phyloP scores from a whole-genome alignment of 2,329 filamentous ascomycete genomes.

The Fusarium albosuccineum region DNA sequence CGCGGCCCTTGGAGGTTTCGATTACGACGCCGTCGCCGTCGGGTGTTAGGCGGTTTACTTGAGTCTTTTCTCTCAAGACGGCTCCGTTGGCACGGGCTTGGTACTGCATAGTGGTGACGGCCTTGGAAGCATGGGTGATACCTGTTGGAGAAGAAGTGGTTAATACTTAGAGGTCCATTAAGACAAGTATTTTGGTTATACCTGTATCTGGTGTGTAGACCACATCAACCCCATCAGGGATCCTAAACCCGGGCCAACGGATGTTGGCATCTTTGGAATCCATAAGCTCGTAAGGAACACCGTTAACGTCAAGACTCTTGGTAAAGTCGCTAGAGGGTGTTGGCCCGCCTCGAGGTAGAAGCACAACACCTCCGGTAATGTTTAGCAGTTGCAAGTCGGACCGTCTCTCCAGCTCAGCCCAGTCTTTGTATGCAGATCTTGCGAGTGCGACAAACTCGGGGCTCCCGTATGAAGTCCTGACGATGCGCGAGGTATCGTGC shows the following conservation, averaged over 20 bases:
- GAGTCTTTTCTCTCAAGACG: slow-evolving; percentile 23
- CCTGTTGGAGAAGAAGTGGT: too few species aligned
- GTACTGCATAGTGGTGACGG: slow-evolving; percentile 29
- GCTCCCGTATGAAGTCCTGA: slow-evolving; percentile 37
- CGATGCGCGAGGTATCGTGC: slow-evolving; percentile 42
- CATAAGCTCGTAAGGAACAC: slow-evolving; percentile 37
- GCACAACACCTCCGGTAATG: slow-evolving; percentile 41
- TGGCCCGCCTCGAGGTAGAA: slow-evolving; percentile 24
- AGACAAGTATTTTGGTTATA: slow-evolving; percentile 1
- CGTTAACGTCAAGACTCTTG: slow-evolving; percentile 23
- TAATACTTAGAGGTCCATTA: too few species aligned
- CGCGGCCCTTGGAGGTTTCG: slow-evolving; percentile 19
- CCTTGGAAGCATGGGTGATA: slow-evolving; percentile 8
- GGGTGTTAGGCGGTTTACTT: slow-evolving; percentile 9
- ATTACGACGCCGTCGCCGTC: slow-evolving; percentile 10
- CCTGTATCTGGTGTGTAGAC: slow-evolving; percentile 44
- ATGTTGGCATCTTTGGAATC: slow-evolving; percentile 21
- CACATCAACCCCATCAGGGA: slow-evolving; percentile 19
- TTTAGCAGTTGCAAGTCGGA: slow-evolving; percentile 34
- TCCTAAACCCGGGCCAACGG: slow-evolving; percentile 38
- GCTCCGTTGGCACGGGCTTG: slow-evolving; percentile 25
- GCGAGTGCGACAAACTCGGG: slow-evolving; percentile 41
- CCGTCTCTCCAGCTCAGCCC: slow-evolving; percentile 34
- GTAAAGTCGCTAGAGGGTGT: background rate
- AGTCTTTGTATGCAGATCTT: slow-evolving; percentile 39